Evolutionary conservation across 176 grass and related monocot species (phyloP), one percentile per base, ranked within the genome.

Genomic region (Metroxylon sagu): DNA sequence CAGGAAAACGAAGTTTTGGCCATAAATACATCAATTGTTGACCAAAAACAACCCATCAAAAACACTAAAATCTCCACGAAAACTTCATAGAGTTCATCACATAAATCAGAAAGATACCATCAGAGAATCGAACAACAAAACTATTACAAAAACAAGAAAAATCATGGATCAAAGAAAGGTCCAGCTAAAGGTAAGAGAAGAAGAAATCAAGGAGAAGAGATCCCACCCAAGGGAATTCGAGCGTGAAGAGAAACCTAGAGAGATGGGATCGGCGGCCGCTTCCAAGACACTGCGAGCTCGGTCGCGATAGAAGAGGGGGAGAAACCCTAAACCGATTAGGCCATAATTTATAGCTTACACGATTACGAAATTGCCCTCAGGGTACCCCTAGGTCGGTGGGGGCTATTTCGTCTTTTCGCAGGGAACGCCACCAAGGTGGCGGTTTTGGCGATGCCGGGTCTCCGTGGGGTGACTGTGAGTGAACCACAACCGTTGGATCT

Each of bases 341-440:
- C 16, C 29, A 1, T 3, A 5, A 54, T 54, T 77, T 68, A 68
- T 68, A 25, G 28, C 8, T 7, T 12, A 26, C 3, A 0, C 4
- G n/a, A 35, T 61, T 52, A 61, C 49, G 12, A 4, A n/a, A 53
- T 29, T 75, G 49, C 48, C 74, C 74, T 31, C 55, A 77, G 74
- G 74, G 65, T 61, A 69, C 69, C 6, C 18, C 2, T 0, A 2
- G 2, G 4, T 35, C 14, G 3, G 2, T 21, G 10, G 14, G 74
- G 49, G 18, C 4, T 53, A 26, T 62, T 69, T 55, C 19, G 74
- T 77, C 18, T 68, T 71, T 68, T 7, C 5, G 4, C 0, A 0
- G 30, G 4, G 14, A 39, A n/a, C 16, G 26, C 43, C 35, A 56
- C 28, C 5, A 18, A 60, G 56, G 65, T 54, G 74, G 64, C 73